Evolutionary conservation across 306 rosid species (phyloP), one percentile per base, ranked within the genome.

Genomic region (Trifolium pratense): DNA sequence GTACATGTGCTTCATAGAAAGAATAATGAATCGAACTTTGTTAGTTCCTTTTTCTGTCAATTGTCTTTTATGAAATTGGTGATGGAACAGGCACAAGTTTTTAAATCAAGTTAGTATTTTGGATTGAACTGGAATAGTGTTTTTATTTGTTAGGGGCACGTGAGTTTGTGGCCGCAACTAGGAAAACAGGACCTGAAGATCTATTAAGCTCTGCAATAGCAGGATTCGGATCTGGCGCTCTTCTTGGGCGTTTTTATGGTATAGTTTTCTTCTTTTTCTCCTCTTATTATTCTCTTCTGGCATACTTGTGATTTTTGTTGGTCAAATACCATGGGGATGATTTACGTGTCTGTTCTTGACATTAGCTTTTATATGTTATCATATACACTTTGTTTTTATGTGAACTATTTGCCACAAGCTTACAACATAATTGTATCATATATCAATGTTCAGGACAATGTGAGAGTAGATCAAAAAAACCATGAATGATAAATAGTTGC

Each of bases 181-280:
- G 96, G 70, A 86, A 89, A 80, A 87, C 97, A 39, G 93, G 89
- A 69, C 88, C 88, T 17, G 89, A 87, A 65, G 97, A 94, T 75
- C 82, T 89, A 40, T 66, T 82, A 71, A 90, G 84, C 84, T 91
- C 96, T 52, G 92, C 84, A 13, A 72, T 87, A 55, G 99, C 97
- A 0, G 99, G 97, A 56, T 84, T 91, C 67, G 96, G 93, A 39
- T 87, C 88, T 21, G 99, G 99, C 82, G 91, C 93, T 72, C 61
- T 94, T 79, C 91, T 91, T 10, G 99, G 99, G 34, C 99, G 95
- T 62, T 80, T 94, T 43, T 92, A 94, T 78, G 96, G 99, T 94
- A 70, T 73, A 65, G 67, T 81, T 87, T 81, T 86, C 78, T 74
- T 3, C 48, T 42, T 55, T 36, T 62, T 31, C 25, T 37, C 63